phyloP scores from a whole-genome alignment of 257 asterid genomes.

The Solanum chilense region DNA sequence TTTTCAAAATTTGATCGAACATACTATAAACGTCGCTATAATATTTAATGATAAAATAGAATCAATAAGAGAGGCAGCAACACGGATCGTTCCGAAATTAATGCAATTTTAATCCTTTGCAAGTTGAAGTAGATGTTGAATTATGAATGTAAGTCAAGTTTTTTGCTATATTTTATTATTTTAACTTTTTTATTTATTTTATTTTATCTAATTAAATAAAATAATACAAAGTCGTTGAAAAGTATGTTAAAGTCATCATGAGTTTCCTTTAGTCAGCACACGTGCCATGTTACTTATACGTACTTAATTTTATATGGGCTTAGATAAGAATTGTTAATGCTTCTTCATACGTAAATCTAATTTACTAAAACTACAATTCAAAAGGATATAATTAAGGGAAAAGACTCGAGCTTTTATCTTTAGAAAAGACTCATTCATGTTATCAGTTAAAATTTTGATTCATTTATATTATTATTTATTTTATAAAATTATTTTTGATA shows the following conservation, averaged over 20 bases:
- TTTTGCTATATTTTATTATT: not conserved
- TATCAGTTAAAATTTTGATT: too few species aligned
- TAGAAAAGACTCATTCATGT: too few species aligned
- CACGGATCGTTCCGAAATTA: not conserved
- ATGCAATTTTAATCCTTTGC: not conserved
- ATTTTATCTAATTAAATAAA: not conserved
- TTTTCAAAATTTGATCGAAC: too few species aligned
- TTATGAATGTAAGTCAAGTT: not conserved
- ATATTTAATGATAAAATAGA: not conserved
- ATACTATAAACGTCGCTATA: too few species aligned
- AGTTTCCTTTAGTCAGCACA: conserved; percentile 9
- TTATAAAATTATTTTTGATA: too few species aligned
- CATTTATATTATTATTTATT: too few species aligned
- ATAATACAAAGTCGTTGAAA: not conserved
- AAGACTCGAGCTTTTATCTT: rapidly evolving
- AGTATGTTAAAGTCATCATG: conserved; percentile 2
- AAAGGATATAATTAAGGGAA: not conserved
- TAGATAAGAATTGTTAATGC: not conserved
- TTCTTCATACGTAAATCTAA: not conserved
- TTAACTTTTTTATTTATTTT: not conserved
- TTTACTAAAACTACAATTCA: not conserved
- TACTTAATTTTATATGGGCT: not conserved
- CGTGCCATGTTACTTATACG: not conserved
- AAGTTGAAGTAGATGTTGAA: not conserved
- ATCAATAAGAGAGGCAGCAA: not conserved